phyloP scores from a whole-genome alignment of 2,329 filamentous ascomycete genomes.

The Fusarium lyarnte region DNA sequence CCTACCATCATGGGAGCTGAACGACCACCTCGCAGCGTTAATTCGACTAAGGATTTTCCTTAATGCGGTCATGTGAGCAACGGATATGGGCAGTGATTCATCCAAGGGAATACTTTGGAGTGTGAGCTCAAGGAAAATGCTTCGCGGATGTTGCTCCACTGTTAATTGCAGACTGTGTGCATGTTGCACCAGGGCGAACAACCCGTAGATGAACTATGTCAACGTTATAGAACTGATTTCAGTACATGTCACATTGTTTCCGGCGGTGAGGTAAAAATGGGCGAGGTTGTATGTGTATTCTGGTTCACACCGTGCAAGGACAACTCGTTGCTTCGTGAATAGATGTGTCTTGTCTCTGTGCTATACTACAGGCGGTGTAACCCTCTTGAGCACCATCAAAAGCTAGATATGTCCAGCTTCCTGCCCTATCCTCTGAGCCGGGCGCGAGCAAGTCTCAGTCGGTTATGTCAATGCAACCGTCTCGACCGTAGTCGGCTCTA shows the following conservation, averaged over 20 bases:
- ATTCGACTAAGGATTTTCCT: neutral
- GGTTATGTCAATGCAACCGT: neutral
- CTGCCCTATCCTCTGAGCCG: neutral
- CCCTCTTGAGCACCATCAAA: neutral
- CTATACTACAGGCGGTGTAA: neutral
- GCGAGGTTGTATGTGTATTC: neutral
- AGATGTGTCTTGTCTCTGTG: neutral
- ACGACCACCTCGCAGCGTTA: neutral
- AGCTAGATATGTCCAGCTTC: neutral
- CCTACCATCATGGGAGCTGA: neutral
- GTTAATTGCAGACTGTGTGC: neutral
- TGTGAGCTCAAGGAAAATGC: neutral
- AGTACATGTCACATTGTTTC: neutral
- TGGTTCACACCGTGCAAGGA: neutral
- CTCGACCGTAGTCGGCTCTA: slow-evolving; percentile 7
- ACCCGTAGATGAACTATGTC: neutral
- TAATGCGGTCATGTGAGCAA: neutral
- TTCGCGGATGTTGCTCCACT: neutral
- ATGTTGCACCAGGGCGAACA: neutral
- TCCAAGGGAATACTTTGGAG: neutral
- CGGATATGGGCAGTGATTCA: slow-evolving; percentile 6
- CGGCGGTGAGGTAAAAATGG: neutral
- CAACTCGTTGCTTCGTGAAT: neutral
- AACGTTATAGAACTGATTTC: neutral
- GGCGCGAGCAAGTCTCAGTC: too few species aligned